Percentiles rank a stretch among this genome's conserved stretches.
Evolutionary conservation across 371 early-diverging fungal genomes (phyloP).

Genomic region (Lichtheimia ornata): DNA sequence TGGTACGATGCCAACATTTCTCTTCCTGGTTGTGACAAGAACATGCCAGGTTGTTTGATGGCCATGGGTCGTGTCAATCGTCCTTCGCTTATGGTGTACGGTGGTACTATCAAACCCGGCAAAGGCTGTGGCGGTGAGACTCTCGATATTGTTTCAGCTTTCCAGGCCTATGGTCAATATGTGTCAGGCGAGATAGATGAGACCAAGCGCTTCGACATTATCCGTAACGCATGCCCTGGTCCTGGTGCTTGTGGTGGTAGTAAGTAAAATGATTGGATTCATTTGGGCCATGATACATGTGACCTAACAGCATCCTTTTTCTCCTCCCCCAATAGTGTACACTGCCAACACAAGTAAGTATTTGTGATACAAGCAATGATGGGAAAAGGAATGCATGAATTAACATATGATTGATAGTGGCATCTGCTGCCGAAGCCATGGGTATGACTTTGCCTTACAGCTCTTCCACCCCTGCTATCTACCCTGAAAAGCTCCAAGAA

Average conservation of each 20-base stretch:
- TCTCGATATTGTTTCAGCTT: conserved; percentile 93
- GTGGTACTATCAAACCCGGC: conserved; percentile 88
- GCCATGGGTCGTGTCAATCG: conserved; percentile 95
- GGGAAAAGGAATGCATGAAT: not conserved
- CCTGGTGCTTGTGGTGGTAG: conserved; percentile 96
- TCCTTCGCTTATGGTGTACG: conserved; percentile 94
- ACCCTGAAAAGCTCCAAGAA: conserved; percentile 85
- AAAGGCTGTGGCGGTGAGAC: conserved; percentile 63
- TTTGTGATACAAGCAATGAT: not conserved
- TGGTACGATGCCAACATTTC: conserved; percentile 97
- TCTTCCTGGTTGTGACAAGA: conserved; percentile 91
- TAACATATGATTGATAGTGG: conserved; percentile 60
- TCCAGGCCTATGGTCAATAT: conserved; percentile 94
- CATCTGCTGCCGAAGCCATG: conserved; percentile 94
- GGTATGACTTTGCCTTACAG: conserved; percentile 95
- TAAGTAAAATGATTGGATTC: conserved; percentile 19
- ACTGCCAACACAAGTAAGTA: conserved; percentile 93
- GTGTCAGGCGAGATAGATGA: conserved; percentile 88
- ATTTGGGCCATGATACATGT: not conserved
- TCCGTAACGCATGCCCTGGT: conserved; percentile 92
- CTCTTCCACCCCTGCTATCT: conserved; percentile 86
- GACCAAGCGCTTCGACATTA: conserved; percentile 80
- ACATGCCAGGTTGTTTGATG: conserved; percentile 97
- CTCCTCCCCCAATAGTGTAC: conserved; percentile 63
- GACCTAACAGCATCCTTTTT: not conserved